Evolutionary conservation across 1,139 yeast species (phyloP).

Genomic region (Yarrowia galli): DNA sequence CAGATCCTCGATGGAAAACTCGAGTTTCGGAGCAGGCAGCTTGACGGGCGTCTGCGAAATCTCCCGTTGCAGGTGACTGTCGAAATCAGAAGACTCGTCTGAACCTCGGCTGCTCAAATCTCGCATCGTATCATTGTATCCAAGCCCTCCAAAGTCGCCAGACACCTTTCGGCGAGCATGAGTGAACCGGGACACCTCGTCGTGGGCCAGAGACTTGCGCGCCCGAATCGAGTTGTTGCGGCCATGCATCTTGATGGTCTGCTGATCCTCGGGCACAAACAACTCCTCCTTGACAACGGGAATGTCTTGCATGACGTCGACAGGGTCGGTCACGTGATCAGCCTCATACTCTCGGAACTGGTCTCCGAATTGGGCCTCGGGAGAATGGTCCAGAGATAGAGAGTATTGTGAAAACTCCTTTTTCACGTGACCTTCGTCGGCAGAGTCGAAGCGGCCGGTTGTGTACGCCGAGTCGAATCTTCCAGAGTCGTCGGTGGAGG

Average conservation of each 20-base stretch:
- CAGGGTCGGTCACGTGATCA: too few species aligned
- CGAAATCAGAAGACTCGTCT: slow-evolving; percentile 2
- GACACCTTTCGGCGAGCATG: slow-evolving; percentile 28
- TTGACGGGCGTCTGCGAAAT: slow-evolving; percentile 29
- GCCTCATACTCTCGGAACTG: slow-evolving; percentile 24
- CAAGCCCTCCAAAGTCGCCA: slow-evolving; percentile 28
- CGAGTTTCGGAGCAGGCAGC: slow-evolving; percentile 42
- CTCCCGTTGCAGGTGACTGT: slow-evolving; percentile 22
- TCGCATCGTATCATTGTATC: slow-evolving; percentile 30
- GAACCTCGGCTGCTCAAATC: slow-evolving; percentile 11
- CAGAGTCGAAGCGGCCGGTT: slow-evolving; percentile 27
- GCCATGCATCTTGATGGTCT: slow-evolving; percentile 36
- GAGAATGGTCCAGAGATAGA: slow-evolving; percentile 6
- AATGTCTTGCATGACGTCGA: slow-evolving; percentile 19
- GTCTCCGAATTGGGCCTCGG: slow-evolving; percentile 15
- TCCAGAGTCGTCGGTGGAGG: not conserved
- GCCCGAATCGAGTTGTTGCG: slow-evolving; percentile 26
- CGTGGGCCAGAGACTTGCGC: slow-evolving; percentile 17
- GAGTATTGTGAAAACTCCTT: slow-evolving; percentile 18
- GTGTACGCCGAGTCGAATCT: slow-evolving; percentile 23
- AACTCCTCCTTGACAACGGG: slow-evolving; percentile 36
- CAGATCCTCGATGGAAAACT: slow-evolving; percentile 49
- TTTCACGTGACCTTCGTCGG: slow-evolving; percentile 3
- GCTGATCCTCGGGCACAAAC: slow-evolving; percentile 31
- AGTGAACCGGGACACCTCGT: slow-evolving; percentile 27